Evolutionary conservation across 1,139 yeast species (phyloP).

Genomic region (Geotrichum klebahnii): DNA sequence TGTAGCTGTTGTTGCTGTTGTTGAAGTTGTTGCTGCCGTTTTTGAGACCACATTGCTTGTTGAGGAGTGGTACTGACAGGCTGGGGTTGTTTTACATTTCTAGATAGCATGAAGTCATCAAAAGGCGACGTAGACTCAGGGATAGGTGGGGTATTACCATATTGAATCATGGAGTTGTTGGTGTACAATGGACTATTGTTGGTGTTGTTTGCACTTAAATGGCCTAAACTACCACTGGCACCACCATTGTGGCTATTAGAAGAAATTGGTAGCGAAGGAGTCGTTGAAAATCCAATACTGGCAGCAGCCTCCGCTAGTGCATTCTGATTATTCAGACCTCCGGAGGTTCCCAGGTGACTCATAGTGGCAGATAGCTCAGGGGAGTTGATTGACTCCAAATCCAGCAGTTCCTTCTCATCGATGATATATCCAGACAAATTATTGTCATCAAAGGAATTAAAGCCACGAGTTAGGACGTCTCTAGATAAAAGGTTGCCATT

Average conservation of each 20-base stretch:
- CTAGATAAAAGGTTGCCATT: constrained; percentile 27
- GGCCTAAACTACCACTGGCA: neutral
- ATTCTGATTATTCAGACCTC: neutral
- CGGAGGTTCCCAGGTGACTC: neutral
- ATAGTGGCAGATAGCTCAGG: constrained; percentile 24
- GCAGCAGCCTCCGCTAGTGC: constrained; percentile 3
- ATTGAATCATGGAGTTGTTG: neutral
- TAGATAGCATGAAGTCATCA: constrained; percentile 31
- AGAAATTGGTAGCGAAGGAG: constrained; percentile 13
- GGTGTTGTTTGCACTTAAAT: constrained; percentile 1
- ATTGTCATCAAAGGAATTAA: constrained; percentile 32
- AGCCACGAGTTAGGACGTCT: constrained; percentile 32
- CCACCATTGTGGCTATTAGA: constrained; percentile 1
- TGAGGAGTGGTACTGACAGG: constrained; percentile 11
- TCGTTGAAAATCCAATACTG: constrained; percentile 13
- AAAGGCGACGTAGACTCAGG: constrained; percentile 36
- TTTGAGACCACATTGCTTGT: constrained; percentile 21
- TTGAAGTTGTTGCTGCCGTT: constrained; percentile 17
- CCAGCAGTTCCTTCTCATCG: constrained; percentile 36
- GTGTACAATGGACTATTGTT: neutral
- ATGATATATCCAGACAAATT: constrained; percentile 31
- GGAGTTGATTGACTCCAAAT: constrained; percentile 29
- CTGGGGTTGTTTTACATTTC: constrained; percentile 7
- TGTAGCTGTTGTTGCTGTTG: constrained; percentile 9
- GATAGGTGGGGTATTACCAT: constrained; percentile 33